A percentile compares a stretch with the other conserved stretches of the same genome.
Evolutionary conservation across 1,284 basidiomycete species (phyloP).

Genomic region (Neonothopanus nambi): DNA sequence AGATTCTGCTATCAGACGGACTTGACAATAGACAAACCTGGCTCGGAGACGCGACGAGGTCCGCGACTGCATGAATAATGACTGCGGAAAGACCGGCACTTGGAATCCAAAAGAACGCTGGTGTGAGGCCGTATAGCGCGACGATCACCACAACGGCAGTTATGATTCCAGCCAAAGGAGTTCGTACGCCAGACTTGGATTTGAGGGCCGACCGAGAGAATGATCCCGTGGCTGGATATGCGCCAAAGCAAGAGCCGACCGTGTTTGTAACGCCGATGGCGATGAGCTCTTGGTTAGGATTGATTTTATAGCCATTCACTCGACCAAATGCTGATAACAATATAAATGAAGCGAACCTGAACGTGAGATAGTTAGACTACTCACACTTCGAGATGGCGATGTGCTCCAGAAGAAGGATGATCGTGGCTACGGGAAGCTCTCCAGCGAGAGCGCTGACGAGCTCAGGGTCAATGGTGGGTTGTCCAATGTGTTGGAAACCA

Average conservation of each 20-base stretch:
- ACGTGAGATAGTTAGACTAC: slow-evolving; percentile 26
- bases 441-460: slow-evolving; percentile 74
- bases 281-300: slow-evolving; percentile 96
- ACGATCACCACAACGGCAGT: slow-evolving; percentile 90
- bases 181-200: slow-evolving; percentile 94
- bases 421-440: slow-evolving; percentile 89
- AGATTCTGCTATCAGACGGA: not conserved
- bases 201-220: slow-evolving; percentile 97
- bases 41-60: slow-evolving; percentile 85
- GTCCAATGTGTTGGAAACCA: slow-evolving; percentile 78
- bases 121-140: slow-evolving; percentile 90
- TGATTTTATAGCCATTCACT: slow-evolving; percentile 95
- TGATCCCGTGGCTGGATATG: slow-evolving; percentile 96
- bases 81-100: slow-evolving; percentile 83
- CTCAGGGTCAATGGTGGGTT: slow-evolving; percentile 62
- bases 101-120: slow-evolving; percentile 89
- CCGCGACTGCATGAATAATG: slow-evolving; percentile 95
- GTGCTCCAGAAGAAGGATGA: slow-evolving; percentile 94
- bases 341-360: slow-evolving; percentile 7
- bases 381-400: slow-evolving; percentile 92
- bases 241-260: slow-evolving; percentile 82
- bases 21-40: slow-evolving; percentile 48
- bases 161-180: slow-evolving; percentile 87
- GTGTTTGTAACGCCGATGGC: slow-evolving; percentile 97
- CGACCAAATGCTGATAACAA: slow-evolving; percentile 81